These are phyloP conservation scores for Scheffersomyces quercinus DNA, from an alignment of 1,139 yeast genomes.

Conservation along the genomic window DNA sequence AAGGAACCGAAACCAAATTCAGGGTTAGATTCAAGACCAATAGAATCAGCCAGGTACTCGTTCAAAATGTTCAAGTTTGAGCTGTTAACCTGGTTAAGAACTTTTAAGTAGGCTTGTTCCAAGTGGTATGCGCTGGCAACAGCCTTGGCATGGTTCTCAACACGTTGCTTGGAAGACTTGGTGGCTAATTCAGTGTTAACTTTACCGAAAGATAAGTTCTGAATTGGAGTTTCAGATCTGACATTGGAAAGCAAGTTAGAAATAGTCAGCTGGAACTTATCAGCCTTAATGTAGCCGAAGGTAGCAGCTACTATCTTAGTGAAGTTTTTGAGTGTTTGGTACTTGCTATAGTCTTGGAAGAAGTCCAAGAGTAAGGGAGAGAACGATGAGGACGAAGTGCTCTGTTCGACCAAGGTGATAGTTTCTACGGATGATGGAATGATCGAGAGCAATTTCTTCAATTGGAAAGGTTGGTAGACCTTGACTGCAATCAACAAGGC, in stretches of 20 bases:
- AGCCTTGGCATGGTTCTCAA: constrained; percentile 31
- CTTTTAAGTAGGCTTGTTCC: constrained; percentile 78
- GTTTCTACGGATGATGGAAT: constrained; percentile 60
- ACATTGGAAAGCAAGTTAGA: constrained; percentile 55
- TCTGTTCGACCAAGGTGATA: constrained; percentile 67
- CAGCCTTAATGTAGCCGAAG: constrained; percentile 48
- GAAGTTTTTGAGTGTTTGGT: constrained; percentile 48
- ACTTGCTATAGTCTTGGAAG: constrained; percentile 57
- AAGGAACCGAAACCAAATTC: constrained; percentile 87
- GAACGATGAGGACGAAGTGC: constrained; percentile 50
- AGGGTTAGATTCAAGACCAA: constrained; percentile 59
- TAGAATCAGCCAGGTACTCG: constrained; percentile 37
- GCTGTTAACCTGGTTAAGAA: constrained; percentile 67
- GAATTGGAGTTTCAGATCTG: constrained; percentile 55
- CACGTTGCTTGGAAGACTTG: constrained; percentile 26
- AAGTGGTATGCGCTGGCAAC: constrained; percentile 49
- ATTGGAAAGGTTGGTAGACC: constrained; percentile 71
- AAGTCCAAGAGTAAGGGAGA: constrained; percentile 74
- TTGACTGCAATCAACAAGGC: constrained; percentile 59
- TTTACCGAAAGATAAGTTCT: constrained; percentile 64
- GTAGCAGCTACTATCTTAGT: constrained; percentile 60
- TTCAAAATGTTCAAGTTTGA: constrained; percentile 61
- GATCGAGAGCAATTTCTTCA: constrained; percentile 47
- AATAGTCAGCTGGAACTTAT: constrained; percentile 47
- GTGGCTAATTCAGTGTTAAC: constrained; percentile 29